Evolutionary conservation across 2,329 filamentous ascomycete species (phyloP), one percentile per base, ranked within the genome.

Genomic region (Onygena corvina): DNA sequence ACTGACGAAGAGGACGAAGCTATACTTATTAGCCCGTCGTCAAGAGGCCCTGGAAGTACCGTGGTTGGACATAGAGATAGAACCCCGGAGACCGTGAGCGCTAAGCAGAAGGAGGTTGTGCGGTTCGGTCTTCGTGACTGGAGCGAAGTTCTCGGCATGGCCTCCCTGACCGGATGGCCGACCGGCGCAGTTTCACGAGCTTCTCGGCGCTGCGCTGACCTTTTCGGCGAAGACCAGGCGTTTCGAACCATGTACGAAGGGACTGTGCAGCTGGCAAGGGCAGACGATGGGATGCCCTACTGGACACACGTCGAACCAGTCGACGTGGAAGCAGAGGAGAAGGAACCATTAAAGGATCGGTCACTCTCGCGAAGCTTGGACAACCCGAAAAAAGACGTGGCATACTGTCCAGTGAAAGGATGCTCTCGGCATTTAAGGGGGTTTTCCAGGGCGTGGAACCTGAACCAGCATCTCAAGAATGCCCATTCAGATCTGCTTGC

Each of bases 141-240:
- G 90, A 84, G 80, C 56, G 86, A 94, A 56, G 76, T 95, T 1
- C 67, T 95, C 23, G 85, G 85, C 0, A 74, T 87, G 0, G 90
- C 90, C 2, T 76, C 85, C 0, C 67, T 93, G 46, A 77, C 77
- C 1, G 86, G 84, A 0, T 89, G 88, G 65, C 70, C 83, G 1
- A 64, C 72, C 0, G 64, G 69, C 1, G 83, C 80, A 0, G 66
- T 95, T 9, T 76, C 80, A 47, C 77, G 85, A 25, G 77, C 87
- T 0, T 76, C 83, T 1, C 73, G 80, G 59, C 76, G 90, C 45
- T 96, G 89, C 59, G 78, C 83, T 2, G 70, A 76, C 40, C 69
- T 94, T 0, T 94, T 95, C 57, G 76, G 75, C 0, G 77, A 92
- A 64, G 70, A 75, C 20, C 87, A 92, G 76, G 67, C 70, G 1